These are phyloP conservation scores for Talaromyces rugulosus DNA, from an alignment of 2,329 filamentous ascomycete species.

Conservation along the genomic window DNA sequence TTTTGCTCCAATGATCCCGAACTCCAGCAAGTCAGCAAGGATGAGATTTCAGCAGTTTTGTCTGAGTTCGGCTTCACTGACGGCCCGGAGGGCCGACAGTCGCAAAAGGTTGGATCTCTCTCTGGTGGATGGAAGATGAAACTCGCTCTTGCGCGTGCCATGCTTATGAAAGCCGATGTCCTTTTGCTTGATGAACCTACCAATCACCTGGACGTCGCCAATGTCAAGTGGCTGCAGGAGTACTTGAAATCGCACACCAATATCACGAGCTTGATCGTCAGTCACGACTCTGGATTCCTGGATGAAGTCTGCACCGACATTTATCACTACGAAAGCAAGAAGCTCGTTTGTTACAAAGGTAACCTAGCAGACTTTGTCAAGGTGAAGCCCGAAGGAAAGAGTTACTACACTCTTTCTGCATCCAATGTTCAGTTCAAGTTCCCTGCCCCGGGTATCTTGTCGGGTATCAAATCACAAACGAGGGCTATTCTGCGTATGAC, in stretches of 20 bases:
- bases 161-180: conserved; percentile 96
- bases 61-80: conserved; percentile 90
- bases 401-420: conserved; percentile 92
- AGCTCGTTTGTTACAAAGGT: conserved; percentile 59
- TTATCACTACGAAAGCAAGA: conserved; percentile 98
- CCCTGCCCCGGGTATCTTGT: conserved; percentile 87
- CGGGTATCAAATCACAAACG: conserved; percentile 91
- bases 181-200: conserved; percentile 96
- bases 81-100: conserved; percentile 83
- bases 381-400: conserved; percentile 88
- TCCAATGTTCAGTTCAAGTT: conserved; percentile 96
- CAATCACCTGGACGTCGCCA: conserved; percentile 94
- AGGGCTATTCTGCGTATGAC: conserved; percentile 93
- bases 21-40: conserved; percentile 70
- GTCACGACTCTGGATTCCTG: conserved; percentile 95
- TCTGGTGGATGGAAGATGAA: conserved; percentile 99
- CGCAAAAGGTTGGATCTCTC: conserved; percentile 84
- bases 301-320: conserved; percentile 98
- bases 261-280: conserved; percentile 95
- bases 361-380: conserved; percentile 68
- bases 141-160: conserved; percentile 88
- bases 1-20: conserved; percentile 87
- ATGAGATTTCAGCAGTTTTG: conserved; percentile 79
- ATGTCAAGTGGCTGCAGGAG: conserved; percentile 92
- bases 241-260: conserved; percentile 95